Percentiles rank a stretch among this genome's conserved stretches.
Conservation (phyloP, 2,329 filamentous ascomycete species). For the Claviceps monticola region DNA sequence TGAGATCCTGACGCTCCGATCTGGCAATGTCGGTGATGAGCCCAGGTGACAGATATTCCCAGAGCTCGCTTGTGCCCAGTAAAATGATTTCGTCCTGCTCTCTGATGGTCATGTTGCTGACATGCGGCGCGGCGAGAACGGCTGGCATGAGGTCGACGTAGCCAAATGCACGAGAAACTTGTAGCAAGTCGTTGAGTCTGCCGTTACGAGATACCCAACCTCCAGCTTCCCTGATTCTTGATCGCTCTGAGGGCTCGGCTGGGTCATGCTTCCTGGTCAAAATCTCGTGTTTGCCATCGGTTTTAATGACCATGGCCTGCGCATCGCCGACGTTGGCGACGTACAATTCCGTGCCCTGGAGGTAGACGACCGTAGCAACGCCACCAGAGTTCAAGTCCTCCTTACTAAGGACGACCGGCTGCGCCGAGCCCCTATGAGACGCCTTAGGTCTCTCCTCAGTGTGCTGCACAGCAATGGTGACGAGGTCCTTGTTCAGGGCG, state of each 20-base stretch:
- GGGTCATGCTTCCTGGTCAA: slow-evolving; percentile 90
- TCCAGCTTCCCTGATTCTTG: slow-evolving; percentile 84
- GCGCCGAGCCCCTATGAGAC: slow-evolving; percentile 55
- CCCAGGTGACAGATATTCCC: slow-evolving; percentile 85
- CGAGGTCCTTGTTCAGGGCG: slow-evolving; percentile 83
- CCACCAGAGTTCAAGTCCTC: slow-evolving; percentile 85
- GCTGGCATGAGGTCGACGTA: slow-evolving; percentile 87
- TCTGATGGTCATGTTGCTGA: slow-evolving; percentile 62
- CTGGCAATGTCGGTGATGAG: slow-evolving; percentile 85
- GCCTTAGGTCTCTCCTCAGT: slow-evolving; percentile 57
- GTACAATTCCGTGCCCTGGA: slow-evolving; percentile 80
- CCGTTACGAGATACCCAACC: slow-evolving; percentile 93
- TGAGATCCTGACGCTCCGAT: slow-evolving; percentile 75
- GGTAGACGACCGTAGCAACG: slow-evolving; percentile 81
- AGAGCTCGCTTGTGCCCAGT: slow-evolving; percentile 81
- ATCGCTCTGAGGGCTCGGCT: slow-evolving; percentile 68
- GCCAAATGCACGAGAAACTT: slow-evolving; percentile 89
- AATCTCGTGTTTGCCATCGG: slow-evolving; percentile 69
- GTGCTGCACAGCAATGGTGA: slow-evolving; percentile 67
- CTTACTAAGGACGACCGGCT: slow-evolving; percentile 66
- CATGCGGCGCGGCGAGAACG: slow-evolving; percentile 80
- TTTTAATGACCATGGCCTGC: slow-evolving; percentile 88
- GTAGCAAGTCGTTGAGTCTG: slow-evolving; percentile 78
- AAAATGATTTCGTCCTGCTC: slow-evolving; percentile 91
- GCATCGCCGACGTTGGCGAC: slow-evolving; percentile 93